phyloP scores from a whole-genome alignment of 1,284 basidiomycete genomes.

The Cutaneotrichosporon sp. region DNA sequence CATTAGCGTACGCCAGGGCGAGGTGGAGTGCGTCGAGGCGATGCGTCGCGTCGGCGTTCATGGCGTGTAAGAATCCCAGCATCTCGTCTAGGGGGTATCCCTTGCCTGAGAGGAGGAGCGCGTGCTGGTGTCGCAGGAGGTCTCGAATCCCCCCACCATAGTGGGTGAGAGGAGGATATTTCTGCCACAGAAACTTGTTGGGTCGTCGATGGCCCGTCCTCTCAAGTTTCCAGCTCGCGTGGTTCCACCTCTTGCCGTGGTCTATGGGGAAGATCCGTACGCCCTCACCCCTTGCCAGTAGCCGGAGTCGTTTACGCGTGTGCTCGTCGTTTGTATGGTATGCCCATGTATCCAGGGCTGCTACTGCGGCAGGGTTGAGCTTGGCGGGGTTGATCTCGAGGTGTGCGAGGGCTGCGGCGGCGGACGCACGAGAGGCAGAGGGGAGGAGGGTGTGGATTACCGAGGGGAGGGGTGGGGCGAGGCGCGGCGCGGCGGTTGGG shows the following conservation, averaged over 20 bases:
- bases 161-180: not conserved
- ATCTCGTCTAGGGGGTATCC: not conserved
- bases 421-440: not conserved
- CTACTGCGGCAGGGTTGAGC: not conserved
- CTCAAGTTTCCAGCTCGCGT: not conserved
- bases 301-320: not conserved
- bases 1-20: conserved; percentile 7
- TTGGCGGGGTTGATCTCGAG: not conserved
- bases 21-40: conserved; percentile 6
- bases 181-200: conserved; percentile 9
- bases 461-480: not conserved
- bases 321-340: conserved; percentile 6
- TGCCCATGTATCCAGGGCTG: conserved; percentile 12
- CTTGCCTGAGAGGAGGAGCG: not conserved
- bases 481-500: not conserved
- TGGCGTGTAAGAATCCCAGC: not conserved
- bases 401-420: conserved; percentile 4
- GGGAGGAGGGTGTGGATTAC: conserved; percentile 13
- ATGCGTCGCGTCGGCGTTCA: not conserved
- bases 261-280: not conserved
- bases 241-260: not conserved
- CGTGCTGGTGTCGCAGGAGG: conserved; percentile 18
- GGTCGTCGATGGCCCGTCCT: not conserved
- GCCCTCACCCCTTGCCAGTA: not conserved
- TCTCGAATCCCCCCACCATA: not conserved